These are phyloP conservation scores for Sporisorium sorghi DNA, from an alignment of 1,284 basidiomycete species.

Conservation along the genomic window DNA sequence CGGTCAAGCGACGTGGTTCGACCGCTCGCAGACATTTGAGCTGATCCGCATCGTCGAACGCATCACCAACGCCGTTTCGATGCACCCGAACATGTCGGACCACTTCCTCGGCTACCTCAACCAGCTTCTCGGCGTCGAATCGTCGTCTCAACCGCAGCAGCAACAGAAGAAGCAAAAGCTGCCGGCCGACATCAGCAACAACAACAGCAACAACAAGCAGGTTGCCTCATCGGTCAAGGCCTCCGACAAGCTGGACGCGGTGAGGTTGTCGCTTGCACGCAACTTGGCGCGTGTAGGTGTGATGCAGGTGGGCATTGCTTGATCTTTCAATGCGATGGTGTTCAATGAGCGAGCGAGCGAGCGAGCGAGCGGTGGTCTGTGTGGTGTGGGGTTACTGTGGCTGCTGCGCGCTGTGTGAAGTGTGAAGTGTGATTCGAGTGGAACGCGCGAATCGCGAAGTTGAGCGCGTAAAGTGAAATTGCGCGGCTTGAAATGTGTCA, in stretches of 20 bases:
- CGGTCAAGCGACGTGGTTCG: constrained; percentile 52
- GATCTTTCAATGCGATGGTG: not conserved
- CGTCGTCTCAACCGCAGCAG: not conserved
- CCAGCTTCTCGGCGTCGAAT: constrained; percentile 35
- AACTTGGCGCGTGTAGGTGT: constrained; percentile 54
- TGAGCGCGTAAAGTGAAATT: constrained; percentile 32
- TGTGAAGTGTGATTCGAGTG: not conserved
- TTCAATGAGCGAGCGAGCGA: not conserved
- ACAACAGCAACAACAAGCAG: constrained; percentile 10
- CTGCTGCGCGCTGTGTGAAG: not conserved
- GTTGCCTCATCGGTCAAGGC: constrained; percentile 27
- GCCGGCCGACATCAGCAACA: constrained; percentile 4
- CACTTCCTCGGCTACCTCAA: constrained; percentile 61
- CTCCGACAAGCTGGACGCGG: constrained; percentile 51
- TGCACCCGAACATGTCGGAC: constrained; percentile 49
- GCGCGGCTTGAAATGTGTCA: constrained; percentile 9
- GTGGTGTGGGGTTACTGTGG: not conserved
- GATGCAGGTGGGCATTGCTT: constrained; percentile 44
- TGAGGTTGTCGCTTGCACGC: constrained; percentile 52
- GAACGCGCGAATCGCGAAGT: constrained; percentile 11
- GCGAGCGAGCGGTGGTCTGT: not conserved
- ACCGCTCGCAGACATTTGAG: constrained; percentile 59
- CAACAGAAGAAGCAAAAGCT: constrained; percentile 10
- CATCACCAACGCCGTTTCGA: constrained; percentile 45
- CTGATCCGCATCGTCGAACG: constrained; percentile 62